These are phyloP conservation scores for Tolypocladium tundrense DNA, from an alignment of 2,329 filamentous ascomycete species.

Conservation along the genomic window DNA sequence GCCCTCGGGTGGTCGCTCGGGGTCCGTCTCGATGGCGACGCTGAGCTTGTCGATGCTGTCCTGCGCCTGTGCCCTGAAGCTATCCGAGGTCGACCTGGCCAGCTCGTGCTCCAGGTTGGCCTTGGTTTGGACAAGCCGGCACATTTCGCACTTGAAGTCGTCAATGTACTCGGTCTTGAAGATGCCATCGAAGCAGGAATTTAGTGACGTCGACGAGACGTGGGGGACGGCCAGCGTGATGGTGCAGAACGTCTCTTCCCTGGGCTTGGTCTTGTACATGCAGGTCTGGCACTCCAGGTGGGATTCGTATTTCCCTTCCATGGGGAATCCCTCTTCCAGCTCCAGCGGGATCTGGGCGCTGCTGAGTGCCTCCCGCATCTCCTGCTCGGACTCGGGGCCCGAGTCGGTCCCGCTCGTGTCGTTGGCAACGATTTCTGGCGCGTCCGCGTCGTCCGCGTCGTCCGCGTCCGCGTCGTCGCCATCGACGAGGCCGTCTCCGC, in stretches of 20 bases:
- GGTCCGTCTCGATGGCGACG: slow-evolving; percentile 64
- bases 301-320: slow-evolving; percentile 89
- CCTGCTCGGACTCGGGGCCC: slow-evolving; percentile 1
- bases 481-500: slow-evolving; percentile 3
- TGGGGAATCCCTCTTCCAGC: slow-evolving; percentile 68
- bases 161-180: slow-evolving; percentile 95
- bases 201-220: slow-evolving; percentile 68
- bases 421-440: not conserved
- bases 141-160: slow-evolving; percentile 92
- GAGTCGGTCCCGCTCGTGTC: not conserved
- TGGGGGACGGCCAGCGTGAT: slow-evolving; percentile 87
- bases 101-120: slow-evolving; percentile 52
- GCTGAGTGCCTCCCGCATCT: slow-evolving; percentile 5
- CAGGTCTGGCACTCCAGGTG: slow-evolving; percentile 89
- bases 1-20: slow-evolving; percentile 63
- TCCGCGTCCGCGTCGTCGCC: slow-evolving; percentile 10
- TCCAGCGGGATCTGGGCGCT: slow-evolving; percentile 22
- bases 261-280: slow-evolving; percentile 77
- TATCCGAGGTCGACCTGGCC: slow-evolving; percentile 39
- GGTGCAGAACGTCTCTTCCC: slow-evolving; percentile 78
- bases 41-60: slow-evolving; percentile 56
- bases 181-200: slow-evolving; percentile 83
- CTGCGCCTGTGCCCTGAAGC: slow-evolving; percentile 39
- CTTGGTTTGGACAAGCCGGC: slow-evolving; percentile 72
- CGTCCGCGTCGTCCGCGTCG: slow-evolving; percentile 4